Evolutionary conservation across 305 asterid genomes (phyloP).

Genomic region (Fraxinus sp.): DNA sequence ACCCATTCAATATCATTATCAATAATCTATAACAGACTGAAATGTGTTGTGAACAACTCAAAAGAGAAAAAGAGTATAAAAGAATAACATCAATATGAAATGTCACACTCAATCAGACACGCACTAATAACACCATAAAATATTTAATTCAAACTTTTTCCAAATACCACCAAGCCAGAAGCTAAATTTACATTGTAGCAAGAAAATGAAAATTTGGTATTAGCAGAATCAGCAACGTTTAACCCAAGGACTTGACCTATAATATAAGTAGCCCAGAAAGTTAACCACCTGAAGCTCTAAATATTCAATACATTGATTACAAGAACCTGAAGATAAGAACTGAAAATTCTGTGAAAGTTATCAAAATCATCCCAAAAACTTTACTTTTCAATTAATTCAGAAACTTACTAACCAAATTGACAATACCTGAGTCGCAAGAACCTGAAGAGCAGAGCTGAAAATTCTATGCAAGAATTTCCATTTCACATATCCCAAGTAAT

Average conservation of each 20-base stretch:
- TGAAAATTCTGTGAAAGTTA: background rate
- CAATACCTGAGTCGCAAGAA: constrained; percentile 90
- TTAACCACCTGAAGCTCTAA: background rate
- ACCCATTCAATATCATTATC: constrained; percentile 29
- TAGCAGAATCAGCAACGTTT: background rate
- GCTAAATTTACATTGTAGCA: constrained; percentile 8
- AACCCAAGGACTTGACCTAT: background rate
- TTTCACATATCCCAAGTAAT: constrained; percentile 80
- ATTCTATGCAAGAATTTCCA: constrained; percentile 95
- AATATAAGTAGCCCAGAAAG: background rate
- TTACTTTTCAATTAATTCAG: background rate
- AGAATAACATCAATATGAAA: constrained; percentile 4
- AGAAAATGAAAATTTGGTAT: background rate
- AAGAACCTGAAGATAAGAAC: background rate
- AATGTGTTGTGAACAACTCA: background rate
- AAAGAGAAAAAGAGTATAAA: background rate
- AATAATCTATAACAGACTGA: constrained; percentile 12
- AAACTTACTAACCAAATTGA: background rate
- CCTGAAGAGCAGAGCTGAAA: constrained; percentile 90
- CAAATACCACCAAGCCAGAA: background rate
- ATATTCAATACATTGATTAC: constrained; percentile 8
- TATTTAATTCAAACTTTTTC: background rate
- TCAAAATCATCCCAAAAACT: constrained; percentile 8
- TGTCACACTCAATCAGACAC: background rate
- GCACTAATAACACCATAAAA: background rate